Evolutionary conservation across 2,329 filamentous ascomycete genomes (phyloP), one percentile per base, ranked within the genome.

Genomic region (Neofusicoccum parvum): DNA sequence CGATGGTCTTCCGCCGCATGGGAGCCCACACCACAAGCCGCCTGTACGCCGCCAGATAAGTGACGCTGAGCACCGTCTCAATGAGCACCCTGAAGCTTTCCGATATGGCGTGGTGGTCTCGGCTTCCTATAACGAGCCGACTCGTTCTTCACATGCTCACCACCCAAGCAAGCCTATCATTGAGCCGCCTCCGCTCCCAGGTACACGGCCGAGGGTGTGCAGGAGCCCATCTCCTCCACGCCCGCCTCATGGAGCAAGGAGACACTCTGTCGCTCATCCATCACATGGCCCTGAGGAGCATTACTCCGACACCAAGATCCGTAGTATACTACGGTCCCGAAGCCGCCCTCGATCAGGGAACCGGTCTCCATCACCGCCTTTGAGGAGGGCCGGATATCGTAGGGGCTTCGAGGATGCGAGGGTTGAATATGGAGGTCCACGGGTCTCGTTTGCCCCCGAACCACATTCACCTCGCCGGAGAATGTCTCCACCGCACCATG

Each of bases 321-420:
- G 68, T 7, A 66, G 73, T 2, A 76, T 77, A 27, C 63, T 74
- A 27, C 75, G 74, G 59, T 67, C 67, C 11, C 9, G 68, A 1
- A 67, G 68, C 48, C 46, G 62, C 6, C 65, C 67, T 37, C 68
- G 68, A 37, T 68, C 65, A 15, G 70, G 74, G 34, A 72, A 70
- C 3, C 51, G 67, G 0, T 67, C 69, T 49, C 67, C 67, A 1
- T 60, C 43, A 17, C 56, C 46, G 11, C 14, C 54, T 10, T 32
- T 6, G 12, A 23, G 46, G 7, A 46, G n/a, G n/a, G 23, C n/a
- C n/a, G 27, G 6, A 1, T 11, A 32, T 23, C 4, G 15, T 20
- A 51, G 17, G n/a, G 23, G 10, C 32, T 15, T 17, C 15, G 60
- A 53, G n/a, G 23, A 14, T 14, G 34, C 36, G 9, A n/a, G 20